Evolutionary conservation across 805 yeast species (phyloP).

Genomic region (Saccharomyces paradoxus): DNA sequence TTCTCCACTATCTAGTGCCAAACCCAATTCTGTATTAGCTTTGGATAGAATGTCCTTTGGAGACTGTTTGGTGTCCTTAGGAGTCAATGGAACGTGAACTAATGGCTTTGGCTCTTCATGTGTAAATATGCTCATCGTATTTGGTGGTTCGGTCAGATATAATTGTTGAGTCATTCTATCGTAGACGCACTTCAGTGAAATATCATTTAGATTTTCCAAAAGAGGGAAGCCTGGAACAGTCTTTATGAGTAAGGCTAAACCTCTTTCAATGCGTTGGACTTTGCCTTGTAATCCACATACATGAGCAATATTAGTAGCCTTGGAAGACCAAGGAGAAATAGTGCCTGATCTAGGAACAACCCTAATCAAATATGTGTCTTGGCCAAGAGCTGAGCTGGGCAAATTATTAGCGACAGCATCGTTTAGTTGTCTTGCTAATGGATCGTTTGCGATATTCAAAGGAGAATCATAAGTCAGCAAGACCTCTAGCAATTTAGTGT

Average conservation of each 20-base stretch:
- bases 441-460: conserved; percentile 43
- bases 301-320: conserved; percentile 89
- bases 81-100: conserved; percentile 53
- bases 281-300: conserved; percentile 73
- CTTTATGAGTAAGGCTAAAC: conserved; percentile 63
- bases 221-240: conserved; percentile 67
- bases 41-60: conserved; percentile 50
- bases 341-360: conserved; percentile 91
- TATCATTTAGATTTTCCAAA: conserved; percentile 43
- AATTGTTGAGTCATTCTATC: conserved; percentile 92
- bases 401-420: conserved; percentile 24
- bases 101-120: conserved; percentile 78
- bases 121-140: conserved; percentile 61
- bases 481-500: conserved; percentile 43
- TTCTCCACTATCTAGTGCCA: conserved; percentile 93
- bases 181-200: conserved; percentile 60
- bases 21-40: conserved; percentile 79
- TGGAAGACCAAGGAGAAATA: conserved; percentile 97
- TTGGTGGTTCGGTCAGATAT: conserved; percentile 54
- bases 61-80: conserved; percentile 4
- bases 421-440: conserved; percentile 18
- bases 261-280: conserved; percentile 86
- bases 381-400: conserved; percentile 23
- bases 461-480: conserved; percentile 70
- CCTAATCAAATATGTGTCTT: conserved; percentile 53